phyloP scores from a whole-genome alignment of 495 filamentous ascomycete species.

The Penicillium cataractarum region DNA sequence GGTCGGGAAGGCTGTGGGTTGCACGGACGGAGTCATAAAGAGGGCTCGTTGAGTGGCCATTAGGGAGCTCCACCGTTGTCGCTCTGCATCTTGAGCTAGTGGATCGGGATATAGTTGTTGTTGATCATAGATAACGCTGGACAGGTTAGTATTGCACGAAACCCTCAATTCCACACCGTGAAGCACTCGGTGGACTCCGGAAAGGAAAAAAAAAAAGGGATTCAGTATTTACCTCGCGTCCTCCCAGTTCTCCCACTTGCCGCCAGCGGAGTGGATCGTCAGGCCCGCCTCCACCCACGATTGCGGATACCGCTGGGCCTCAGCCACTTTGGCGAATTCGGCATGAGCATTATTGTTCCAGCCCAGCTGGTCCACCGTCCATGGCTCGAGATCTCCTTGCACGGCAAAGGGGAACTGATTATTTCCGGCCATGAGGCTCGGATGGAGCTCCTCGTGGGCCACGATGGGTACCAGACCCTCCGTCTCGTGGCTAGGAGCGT shows the following conservation, averaged over 20 bases:
- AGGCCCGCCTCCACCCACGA: slow-evolving; percentile 20
- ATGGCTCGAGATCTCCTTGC: slow-evolving; percentile 7
- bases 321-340: background rate
- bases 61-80: slow-evolving; percentile 25
- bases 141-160: background rate
- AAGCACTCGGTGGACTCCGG: background rate
- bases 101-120: slow-evolving; percentile 4
- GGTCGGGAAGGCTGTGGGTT: background rate
- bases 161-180: background rate
- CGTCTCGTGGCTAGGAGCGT: background rate
- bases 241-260: background rate
- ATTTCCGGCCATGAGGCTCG: background rate
- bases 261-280: slow-evolving; percentile 10
- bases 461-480: slow-evolving; percentile 2
- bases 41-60: slow-evolving; percentile 41
- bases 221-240: background rate
- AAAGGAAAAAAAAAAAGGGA: too few species aligned
- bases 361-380: slow-evolving; percentile 5
- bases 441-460: slow-evolving; percentile 6
- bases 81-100: slow-evolving; percentile 5
- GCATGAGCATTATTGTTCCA: slow-evolving; percentile 12
- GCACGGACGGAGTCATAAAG: slow-evolving; percentile 34
- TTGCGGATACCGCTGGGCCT: slow-evolving; percentile 18
- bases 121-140: background rate
- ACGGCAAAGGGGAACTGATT: background rate